A percentile compares a stretch with the other conserved stretches of the same genome.
Conservation (phyloP, 2,329 filamentous ascomycete genomes). For the Acrocalymma vagum region DNA sequence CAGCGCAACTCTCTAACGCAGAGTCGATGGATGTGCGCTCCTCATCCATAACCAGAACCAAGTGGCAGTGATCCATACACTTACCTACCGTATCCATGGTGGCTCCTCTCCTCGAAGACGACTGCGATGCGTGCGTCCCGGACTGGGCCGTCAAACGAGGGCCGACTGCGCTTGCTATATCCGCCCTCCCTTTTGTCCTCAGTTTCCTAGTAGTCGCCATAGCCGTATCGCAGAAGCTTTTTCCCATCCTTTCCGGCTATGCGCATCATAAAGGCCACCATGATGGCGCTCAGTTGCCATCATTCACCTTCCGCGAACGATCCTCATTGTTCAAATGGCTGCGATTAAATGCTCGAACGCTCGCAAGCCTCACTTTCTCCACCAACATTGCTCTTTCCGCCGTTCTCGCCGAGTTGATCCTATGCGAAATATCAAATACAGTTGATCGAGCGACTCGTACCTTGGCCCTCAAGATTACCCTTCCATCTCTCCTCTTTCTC, state of each 20-base stretch:
- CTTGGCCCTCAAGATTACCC: slow-evolving; percentile 72
- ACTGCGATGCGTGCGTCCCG: slow-evolving; percentile 69
- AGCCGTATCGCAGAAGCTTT: slow-evolving; percentile 73
- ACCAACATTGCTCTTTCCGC: slow-evolving; percentile 79
- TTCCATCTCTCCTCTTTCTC: slow-evolving; percentile 75
- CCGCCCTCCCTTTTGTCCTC: slow-evolving; percentile 72
- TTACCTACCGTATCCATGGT: slow-evolving; percentile 26
- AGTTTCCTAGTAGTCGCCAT: slow-evolving; percentile 72
- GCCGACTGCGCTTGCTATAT: slow-evolving; percentile 63
- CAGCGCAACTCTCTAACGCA: slow-evolving; percentile 17
- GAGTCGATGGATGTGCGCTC: slow-evolving; percentile 35
- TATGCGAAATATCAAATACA: slow-evolving; percentile 83
- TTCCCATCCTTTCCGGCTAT: slow-evolving; percentile 72
- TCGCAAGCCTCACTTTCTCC: slow-evolving; percentile 74
- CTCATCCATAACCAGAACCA: slow-evolving; percentile 18
- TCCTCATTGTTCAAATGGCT: slow-evolving; percentile 48
- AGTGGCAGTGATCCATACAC: slow-evolving; percentile 25
- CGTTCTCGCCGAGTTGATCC: slow-evolving; percentile 80
- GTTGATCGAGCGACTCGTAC: slow-evolving; percentile 73
- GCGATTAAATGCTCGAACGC: slow-evolving; percentile 39
- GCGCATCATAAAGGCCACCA: slow-evolving; percentile 67
- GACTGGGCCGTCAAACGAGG: slow-evolving; percentile 53
- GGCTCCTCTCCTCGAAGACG: slow-evolving; percentile 49
- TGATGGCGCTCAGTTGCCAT: slow-evolving; percentile 68
- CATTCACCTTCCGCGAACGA: slow-evolving; percentile 29